Percentiles rank a stretch among this genome's conserved stretches.
phyloP scores from a whole-genome alignment of 306 rosid species.

The Prunus mira region DNA sequence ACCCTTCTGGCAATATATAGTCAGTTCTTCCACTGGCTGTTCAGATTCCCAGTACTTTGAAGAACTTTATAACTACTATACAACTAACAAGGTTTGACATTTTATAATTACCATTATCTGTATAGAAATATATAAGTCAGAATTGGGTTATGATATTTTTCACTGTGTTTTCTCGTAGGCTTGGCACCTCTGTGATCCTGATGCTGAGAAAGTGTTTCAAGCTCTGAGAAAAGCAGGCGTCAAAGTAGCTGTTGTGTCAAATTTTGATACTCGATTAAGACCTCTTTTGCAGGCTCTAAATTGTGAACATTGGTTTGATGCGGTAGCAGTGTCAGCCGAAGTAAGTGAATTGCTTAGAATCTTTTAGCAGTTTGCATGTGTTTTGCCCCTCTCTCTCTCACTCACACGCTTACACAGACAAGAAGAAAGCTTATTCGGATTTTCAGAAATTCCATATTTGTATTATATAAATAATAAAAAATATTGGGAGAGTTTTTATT shows the following conservation, averaged over 20 bases:
- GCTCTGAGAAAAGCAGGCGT: conserved; percentile 80
- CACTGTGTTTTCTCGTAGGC: conserved; percentile 49
- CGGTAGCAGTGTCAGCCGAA: conserved; percentile 96
- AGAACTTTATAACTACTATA: conserved; percentile 82
- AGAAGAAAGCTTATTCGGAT: background rate
- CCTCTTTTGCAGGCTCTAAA: conserved; percentile 72
- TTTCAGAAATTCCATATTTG: background rate
- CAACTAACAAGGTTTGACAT: conserved; percentile 69
- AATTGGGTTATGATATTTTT: conserved; percentile 12
- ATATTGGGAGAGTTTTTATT: background rate
- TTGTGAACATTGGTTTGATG: conserved; percentile 95
- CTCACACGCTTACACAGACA: background rate
- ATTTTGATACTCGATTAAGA: conserved; percentile 88
- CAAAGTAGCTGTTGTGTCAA: conserved; percentile 79
- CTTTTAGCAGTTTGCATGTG: background rate
- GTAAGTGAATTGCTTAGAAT: conserved; percentile 32
- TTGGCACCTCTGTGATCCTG: conserved; percentile 95
- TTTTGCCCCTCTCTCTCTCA: conserved; percentile 1
- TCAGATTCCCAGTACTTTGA: conserved; percentile 93
- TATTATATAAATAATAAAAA: background rate
- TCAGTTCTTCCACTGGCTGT: conserved; percentile 87
- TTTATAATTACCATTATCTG: conserved; percentile 5
- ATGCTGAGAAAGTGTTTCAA: conserved; percentile 65
- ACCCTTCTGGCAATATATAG: conserved; percentile 98
- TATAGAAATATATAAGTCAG: background rate